Evolutionary conservation across 495 filamentous ascomycete genomes (phyloP), one percentile per base, ranked within the genome.

Genomic region (Penicillium waksmanii): DNA sequence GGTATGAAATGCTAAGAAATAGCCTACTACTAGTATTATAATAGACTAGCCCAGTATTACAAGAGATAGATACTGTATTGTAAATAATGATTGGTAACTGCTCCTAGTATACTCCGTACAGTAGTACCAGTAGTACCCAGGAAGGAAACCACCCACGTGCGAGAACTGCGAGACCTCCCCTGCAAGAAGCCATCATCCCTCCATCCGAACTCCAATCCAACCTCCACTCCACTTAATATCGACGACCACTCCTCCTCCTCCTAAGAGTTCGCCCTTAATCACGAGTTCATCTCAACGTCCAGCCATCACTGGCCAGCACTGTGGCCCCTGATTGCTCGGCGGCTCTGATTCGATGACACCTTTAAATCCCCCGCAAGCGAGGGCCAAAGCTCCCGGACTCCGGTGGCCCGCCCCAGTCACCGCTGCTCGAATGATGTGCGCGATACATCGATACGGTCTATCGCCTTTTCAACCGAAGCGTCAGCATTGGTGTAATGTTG

Each of bases 371-470:
- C 47, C 50, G 17, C 46, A 48, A 48, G 46, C 21, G 46, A 35
- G 13, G 58, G 63, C 56, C 63, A 61, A 65, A 65, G 63, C 63
- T 65, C 46, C 47, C 63, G 63, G 63, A 65, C 55, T 65, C 63
- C 63, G 62, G 52, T 59, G 56, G 58, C 31, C 58, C 51, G 55
- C 47, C 19, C 53, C 36, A 40, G 40, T 33, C 60, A 57, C 43
- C 49, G 47, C 46, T 51, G 55, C 54, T 57, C 51, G 21, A 55
- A 46, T 33, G 11, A 34, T 23, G 5, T 13, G 46, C 13, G 34
- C 13, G 34, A 55, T 55, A 55, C 51, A 55, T 47, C 50, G 8
- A 44, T 19, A 23, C 17, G 53, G 25, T 38, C 36, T 54, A 34
- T 54, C 38, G 21, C 21, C 19, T 40, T 43, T 42, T 13, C 33